A percentile compares a stretch with the other conserved stretches of the same genome.
phyloP scores from a whole-genome alignment of 2,329 filamentous ascomycete species.

The Cercospora sesami region DNA sequence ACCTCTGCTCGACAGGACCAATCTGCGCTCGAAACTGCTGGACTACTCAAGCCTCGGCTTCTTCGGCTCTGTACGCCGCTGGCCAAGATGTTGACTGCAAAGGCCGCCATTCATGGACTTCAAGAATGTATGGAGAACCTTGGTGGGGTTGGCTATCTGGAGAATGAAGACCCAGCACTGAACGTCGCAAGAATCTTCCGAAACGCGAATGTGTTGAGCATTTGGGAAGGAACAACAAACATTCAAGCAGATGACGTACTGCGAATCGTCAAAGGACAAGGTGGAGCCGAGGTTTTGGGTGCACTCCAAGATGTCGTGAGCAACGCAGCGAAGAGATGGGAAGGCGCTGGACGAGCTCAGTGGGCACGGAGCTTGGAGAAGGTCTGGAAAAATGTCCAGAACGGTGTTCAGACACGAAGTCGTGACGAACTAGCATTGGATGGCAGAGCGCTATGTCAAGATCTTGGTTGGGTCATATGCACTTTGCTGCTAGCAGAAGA shows the following conservation, averaged over 20 bases:
- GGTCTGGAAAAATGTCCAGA: neutral
- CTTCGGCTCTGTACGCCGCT: slow-evolving; percentile 61
- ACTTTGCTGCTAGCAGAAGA: slow-evolving; percentile 18
- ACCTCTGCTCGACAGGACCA: neutral
- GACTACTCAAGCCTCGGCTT: slow-evolving; percentile 40
- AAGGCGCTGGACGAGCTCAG: neutral
- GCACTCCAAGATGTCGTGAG: neutral
- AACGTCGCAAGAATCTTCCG: slow-evolving; percentile 68
- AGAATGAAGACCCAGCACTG: slow-evolving; percentile 62
- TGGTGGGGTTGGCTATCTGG: slow-evolving; percentile 66
- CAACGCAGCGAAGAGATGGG: neutral
- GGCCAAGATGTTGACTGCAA: slow-evolving; percentile 60
- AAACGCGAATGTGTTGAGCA: slow-evolving; percentile 63
- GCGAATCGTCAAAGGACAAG: slow-evolving; percentile 38
- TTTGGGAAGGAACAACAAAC: slow-evolving; percentile 74
- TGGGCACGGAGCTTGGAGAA: neutral
- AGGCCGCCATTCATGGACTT: slow-evolving; percentile 52
- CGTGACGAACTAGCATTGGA: slow-evolving; percentile 7
- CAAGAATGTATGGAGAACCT: slow-evolving; percentile 63
- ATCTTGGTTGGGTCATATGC: slow-evolving; percentile 20
- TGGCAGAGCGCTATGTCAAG: slow-evolving; percentile 11
- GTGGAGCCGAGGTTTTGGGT: neutral
- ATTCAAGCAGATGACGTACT: slow-evolving; percentile 61
- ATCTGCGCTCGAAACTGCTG: neutral
- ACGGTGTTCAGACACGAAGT: neutral